Base-by-base conservation (phyloP, 768 basidiomycete species). In the Pisolithus tinctorius region DNA sequence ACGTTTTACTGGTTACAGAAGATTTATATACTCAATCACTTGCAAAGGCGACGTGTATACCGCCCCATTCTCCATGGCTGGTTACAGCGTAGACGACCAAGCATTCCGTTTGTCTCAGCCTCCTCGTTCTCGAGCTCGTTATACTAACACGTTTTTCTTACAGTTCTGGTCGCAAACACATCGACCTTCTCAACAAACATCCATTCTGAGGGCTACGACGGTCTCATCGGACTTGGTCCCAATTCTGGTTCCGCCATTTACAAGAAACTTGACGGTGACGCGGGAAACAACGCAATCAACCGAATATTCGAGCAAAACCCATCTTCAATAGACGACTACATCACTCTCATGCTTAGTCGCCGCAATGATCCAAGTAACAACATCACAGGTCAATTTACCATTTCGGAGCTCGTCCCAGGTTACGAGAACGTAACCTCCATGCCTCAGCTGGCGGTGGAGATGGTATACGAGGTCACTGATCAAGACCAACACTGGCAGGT, bases 401-500 rank as follows among this genome's bases (percentile, higher is more conserved):
- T 91, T 48, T 77, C 78, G 1, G 86, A 89, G 62, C 25, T 82
- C 43, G 71, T 84, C 3, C 68, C 84, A 8, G 80, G 79, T 4
- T 85, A 78, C 51, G 79, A 81, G 60, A 77, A 77, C 58, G 75
- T 91, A 49, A 71, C 73, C 6, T 76, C 55, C 54, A 80, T 81
- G 74, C 80, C 86, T 1, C 77, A 85, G 61, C 72, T 90, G 40
- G 69, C 78, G 48, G 79, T 91, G 14, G 79, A 84, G 57, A 79
- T 72, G 23, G 84, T 89, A 34, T 79, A 80, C 58, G 71, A 69
- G 51, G 65, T 85, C 39, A 69, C 84, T 29, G 65, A 79, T 62
- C 71, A 75, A 48, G 84, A 88, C 59, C 88, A 90, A 68, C 88
- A 91, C 65, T 91, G 88, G 88, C 86, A 88, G 59, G 73, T 81